A percentile compares a stretch with the other conserved stretches of the same genome.
phyloP scores from a whole-genome alignment of 2,329 filamentous ascomycete genomes.

The Colletotrichum endophyticum region DNA sequence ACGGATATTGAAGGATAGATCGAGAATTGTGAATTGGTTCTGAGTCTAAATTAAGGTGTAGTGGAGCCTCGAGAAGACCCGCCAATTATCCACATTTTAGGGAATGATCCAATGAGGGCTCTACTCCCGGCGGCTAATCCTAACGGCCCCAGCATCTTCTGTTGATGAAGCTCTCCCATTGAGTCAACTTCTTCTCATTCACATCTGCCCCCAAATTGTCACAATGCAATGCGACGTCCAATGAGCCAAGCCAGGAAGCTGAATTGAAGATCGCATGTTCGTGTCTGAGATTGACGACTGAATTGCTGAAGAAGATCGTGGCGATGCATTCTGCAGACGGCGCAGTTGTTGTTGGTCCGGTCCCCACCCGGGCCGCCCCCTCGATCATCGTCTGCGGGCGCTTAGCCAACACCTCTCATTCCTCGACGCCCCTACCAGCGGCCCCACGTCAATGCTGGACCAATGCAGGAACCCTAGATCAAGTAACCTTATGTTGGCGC shows the following conservation, averaged over 20 bases:
- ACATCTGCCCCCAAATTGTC: neutral
- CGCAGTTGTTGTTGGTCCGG: neutral
- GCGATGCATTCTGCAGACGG: neutral
- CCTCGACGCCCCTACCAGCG: neutral
- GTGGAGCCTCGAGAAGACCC: neutral
- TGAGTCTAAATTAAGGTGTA: conserved; percentile 8
- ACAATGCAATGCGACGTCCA: neutral
- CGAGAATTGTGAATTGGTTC: neutral
- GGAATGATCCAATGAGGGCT: neutral
- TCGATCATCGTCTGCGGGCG: conserved; percentile 5
- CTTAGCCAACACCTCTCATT: conserved; percentile 15
- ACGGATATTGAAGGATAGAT: neutral
- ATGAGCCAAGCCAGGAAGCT: neutral
- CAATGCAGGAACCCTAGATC: neutral
- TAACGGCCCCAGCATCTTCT: neutral
- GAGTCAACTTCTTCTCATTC: neutral
- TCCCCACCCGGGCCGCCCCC: conserved; percentile 7
- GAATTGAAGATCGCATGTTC: neutral
- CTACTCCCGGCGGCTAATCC: conserved; percentile 7
- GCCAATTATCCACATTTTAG: neutral
- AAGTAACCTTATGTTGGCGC: conserved; percentile 7
- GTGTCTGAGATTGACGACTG: neutral
- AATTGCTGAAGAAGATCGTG: neutral
- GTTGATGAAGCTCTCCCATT: neutral
- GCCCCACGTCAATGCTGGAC: neutral